These are phyloP conservation scores for Irpex sp. DNA, from an alignment of 1,284 basidiomycete species.

Conservation along the genomic window DNA sequence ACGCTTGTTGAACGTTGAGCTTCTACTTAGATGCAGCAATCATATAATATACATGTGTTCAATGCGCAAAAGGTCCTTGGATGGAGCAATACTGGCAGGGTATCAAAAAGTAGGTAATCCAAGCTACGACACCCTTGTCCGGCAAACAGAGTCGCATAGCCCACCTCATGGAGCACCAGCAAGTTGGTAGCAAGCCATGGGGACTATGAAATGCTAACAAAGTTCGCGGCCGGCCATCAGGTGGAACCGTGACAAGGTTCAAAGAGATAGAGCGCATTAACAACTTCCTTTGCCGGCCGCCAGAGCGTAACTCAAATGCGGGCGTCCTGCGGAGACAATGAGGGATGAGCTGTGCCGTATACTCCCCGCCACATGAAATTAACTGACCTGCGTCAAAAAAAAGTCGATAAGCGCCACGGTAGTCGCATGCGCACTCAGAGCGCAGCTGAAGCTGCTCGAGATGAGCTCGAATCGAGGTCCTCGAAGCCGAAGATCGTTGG, in stretches of 20 bases:
- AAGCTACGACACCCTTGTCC: not conserved
- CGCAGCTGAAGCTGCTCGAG: conserved; percentile 8
- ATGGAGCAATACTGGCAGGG: not conserved
- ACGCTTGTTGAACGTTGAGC: too few species aligned
- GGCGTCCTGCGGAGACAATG: not conserved
- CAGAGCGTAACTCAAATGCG: not conserved
- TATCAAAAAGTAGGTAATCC: not conserved
- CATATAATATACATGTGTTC: not conserved
- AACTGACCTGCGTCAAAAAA: not conserved
- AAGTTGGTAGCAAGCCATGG: not conserved
- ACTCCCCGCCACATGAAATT: not conserved
- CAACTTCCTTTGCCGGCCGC: not conserved
- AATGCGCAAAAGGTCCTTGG: not conserved
- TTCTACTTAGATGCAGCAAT: too few species aligned
- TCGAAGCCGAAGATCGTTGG: conserved; percentile 6
- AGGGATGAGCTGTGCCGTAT: not conserved
- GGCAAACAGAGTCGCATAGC: not conserved
- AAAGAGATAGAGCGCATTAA: not conserved
- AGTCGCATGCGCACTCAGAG: conserved; percentile 19
- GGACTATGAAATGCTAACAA: not conserved
- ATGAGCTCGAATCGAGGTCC: not conserved
- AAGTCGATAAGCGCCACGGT: conserved; percentile 4
- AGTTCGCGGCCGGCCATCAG: not conserved
- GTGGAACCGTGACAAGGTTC: not conserved
- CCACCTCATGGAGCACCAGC: not conserved